A percentile compares a stretch with the other conserved stretches of the same genome.
These are phyloP conservation scores for Botryotinia convoluta DNA, from an alignment of 2,329 filamentous ascomycete species.

Conservation along the genomic window DNA sequence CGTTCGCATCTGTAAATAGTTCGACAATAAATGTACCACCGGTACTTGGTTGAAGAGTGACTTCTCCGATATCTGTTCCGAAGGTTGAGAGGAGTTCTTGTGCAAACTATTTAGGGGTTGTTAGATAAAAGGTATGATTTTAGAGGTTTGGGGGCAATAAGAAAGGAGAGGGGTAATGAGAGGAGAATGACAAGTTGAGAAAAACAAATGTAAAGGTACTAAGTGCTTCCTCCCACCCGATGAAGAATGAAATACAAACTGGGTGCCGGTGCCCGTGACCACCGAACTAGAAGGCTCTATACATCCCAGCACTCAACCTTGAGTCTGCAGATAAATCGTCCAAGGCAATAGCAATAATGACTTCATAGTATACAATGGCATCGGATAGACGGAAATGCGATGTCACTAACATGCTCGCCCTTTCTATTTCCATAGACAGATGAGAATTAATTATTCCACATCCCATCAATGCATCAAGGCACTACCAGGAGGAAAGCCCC, in stretches of 20 bases:
- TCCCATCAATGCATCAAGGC: too few species aligned
- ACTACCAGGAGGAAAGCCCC: neutral
- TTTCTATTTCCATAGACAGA: neutral
- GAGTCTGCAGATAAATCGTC: neutral
- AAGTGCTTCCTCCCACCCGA: neutral
- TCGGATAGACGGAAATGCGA: neutral
- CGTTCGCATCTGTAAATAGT: conserved; percentile 45
- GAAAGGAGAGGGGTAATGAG: neutral
- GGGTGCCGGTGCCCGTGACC: neutral
- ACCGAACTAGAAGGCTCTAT: neutral
- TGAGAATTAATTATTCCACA: neutral
- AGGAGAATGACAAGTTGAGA: too few species aligned
- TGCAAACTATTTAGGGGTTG: conserved; percentile 60
- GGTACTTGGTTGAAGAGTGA: conserved; percentile 80
- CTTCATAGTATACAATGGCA: neutral
- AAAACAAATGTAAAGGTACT: neutral
- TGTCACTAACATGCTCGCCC: neutral
- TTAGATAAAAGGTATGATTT: neutral
- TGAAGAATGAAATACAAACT: neutral
- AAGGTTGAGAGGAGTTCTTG: conserved; percentile 97
- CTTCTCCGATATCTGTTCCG: conserved; percentile 76
- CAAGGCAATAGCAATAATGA: neutral
- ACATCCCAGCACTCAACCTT: neutral
- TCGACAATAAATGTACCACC: conserved; percentile 80
- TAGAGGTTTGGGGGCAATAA: neutral